Evolutionary conservation across 179 eudicot genomes (phyloP).

Genomic region (Silene vulgaris): DNA sequence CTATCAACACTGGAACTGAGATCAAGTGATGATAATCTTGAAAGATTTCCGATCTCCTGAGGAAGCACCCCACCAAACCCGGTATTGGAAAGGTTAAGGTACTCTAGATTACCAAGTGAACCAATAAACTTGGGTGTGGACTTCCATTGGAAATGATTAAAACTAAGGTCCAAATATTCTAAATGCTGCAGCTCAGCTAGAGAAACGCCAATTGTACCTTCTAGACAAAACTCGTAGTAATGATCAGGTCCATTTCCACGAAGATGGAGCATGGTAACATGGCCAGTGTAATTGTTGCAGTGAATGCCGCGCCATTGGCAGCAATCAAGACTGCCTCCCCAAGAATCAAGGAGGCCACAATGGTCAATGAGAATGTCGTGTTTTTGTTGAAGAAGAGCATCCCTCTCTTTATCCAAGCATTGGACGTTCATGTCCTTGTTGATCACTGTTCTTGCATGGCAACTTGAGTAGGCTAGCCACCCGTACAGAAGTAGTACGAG

Average conservation of each 20-base stretch:
- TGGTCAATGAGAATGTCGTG: neutral
- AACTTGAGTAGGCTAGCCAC: constrained; percentile 4
- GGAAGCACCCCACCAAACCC: constrained; percentile 21
- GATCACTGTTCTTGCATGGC: neutral
- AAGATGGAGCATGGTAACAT: constrained; percentile 23
- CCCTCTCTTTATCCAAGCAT: constrained; percentile 4
- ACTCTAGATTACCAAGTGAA: constrained; percentile 20
- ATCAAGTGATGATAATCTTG: constrained; percentile 20
- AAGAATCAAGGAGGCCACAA: constrained; percentile 16
- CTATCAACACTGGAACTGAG: neutral
- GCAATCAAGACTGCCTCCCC: constrained; percentile 20
- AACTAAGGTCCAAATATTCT: constrained; percentile 26
- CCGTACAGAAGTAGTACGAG: neutral
- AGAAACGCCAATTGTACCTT: constrained; percentile 26
- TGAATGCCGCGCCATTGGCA: constrained; percentile 22
- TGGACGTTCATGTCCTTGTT: neutral
- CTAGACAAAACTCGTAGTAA: constrained; percentile 14
- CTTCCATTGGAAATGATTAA: constrained; percentile 12
- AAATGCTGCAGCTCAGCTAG: constrained; percentile 29
- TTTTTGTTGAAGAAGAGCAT: constrained; percentile 15
- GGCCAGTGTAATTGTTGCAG: constrained; percentile 18
- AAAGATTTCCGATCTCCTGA: constrained; percentile 26
- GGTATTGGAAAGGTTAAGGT: constrained; percentile 26
- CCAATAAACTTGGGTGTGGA: constrained; percentile 29
- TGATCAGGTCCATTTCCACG: neutral